Evolutionary conservation across 495 filamentous ascomycete genomes (phyloP).

Genomic region (Cudoniella acicularis): DNA sequence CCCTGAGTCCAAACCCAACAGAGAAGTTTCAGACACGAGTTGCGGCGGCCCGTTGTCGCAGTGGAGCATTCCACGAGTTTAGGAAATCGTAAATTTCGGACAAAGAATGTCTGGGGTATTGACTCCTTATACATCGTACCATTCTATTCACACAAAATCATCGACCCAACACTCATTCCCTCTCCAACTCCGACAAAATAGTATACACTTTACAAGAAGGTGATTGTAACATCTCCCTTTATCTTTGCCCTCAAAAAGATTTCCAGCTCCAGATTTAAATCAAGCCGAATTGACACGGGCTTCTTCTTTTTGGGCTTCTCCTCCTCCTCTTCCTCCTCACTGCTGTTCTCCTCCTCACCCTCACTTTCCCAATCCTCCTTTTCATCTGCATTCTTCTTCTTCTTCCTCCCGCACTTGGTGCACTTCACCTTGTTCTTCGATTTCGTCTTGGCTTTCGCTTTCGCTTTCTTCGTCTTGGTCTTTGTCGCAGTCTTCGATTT

Average conservation of each 20-base stretch:
- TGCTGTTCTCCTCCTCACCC: conserved; percentile 2
- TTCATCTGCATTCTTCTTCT: background rate
- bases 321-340: conserved; percentile 11
- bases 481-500: background rate
- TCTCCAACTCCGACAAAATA: no score
- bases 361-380: conserved; percentile 11
- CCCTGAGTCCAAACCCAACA: no score
- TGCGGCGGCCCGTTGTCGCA: no score
- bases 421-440: conserved; percentile 9
- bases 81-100: no score
- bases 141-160: no score
- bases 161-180: no score
- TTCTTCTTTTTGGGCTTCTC: conserved; percentile 44
- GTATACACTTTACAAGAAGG: conserved; percentile 75
- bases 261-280: conserved; percentile 79
- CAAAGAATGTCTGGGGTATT: no score
- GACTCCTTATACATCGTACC: no score
- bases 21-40: no score
- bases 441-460: conserved; percentile 7
- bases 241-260: conserved; percentile 83
- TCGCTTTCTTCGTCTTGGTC: conserved; percentile 3
- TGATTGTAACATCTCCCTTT: conserved; percentile 77
- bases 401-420: conserved; percentile 16
- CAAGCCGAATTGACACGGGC: conserved; percentile 66
- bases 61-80: no score